A percentile compares a stretch with the other conserved stretches of the same genome.
Conservation (phyloP, 2,329 filamentous ascomycete species). For the Arthrobotrys entomopaga region DNA sequence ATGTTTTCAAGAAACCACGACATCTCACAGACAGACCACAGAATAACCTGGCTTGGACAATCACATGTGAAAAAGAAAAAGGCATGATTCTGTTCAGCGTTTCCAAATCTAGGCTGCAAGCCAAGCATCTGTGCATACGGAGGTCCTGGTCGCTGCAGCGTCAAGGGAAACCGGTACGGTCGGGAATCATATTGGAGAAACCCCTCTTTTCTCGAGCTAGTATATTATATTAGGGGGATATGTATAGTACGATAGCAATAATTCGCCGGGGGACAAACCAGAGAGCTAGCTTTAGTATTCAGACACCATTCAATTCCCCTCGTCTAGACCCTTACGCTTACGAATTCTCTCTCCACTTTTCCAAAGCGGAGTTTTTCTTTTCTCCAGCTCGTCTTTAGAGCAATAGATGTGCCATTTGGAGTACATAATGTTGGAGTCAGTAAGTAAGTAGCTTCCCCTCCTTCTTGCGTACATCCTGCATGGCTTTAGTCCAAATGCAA, state of each 20-base stretch:
- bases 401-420: slow-evolving; percentile 10
- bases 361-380: slow-evolving; percentile 23
- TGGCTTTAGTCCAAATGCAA: slow-evolving; percentile 31
- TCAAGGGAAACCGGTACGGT: slow-evolving; percentile 52
- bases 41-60: background rate
- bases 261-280: slow-evolving; percentile 19
- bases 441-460: slow-evolving; percentile 10
- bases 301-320: slow-evolving; percentile 9
- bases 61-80: slow-evolving; percentile 51
- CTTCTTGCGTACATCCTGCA: slow-evolving; percentile 6
- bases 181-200: slow-evolving; percentile 39
- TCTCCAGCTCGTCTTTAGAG: slow-evolving; percentile 13
- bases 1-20: slow-evolving; percentile 2
- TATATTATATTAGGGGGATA: slow-evolving; percentile 1
- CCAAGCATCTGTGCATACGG: slow-evolving; percentile 52
- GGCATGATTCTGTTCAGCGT: slow-evolving; percentile 17
- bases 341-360: slow-evolving; percentile 12
- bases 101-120: slow-evolving; percentile 42
- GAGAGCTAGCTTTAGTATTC: no score
- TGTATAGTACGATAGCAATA: slow-evolving; percentile 14
- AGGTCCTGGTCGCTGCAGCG: slow-evolving; percentile 37
- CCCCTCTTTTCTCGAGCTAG: slow-evolving; percentile 11
- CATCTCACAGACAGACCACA: slow-evolving; percentile 7
- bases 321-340: background rate
- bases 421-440: slow-evolving; percentile 15